Evolutionary conservation across 2,329 filamentous ascomycete genomes (phyloP).

Genomic region (Neoarthrinium moseri): DNA sequence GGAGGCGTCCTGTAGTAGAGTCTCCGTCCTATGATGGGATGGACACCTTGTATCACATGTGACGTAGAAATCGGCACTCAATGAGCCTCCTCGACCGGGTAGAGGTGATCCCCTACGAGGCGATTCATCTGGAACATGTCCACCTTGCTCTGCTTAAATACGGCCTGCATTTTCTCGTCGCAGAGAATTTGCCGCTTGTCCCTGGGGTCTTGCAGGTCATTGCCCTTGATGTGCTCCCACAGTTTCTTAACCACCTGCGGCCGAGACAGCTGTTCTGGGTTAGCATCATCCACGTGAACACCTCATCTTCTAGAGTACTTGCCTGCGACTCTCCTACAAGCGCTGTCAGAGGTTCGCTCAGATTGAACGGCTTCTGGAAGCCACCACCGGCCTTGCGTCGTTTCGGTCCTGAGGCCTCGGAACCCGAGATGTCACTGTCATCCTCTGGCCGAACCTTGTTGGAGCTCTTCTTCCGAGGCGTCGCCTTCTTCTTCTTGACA

Average conservation of each 20-base stretch:
- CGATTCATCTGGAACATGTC: conserved; percentile 99
- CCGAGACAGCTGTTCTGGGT: conserved; percentile 68
- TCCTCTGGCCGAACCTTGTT: conserved; percentile 77
- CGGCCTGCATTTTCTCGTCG: conserved; percentile 85
- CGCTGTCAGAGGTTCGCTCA: conserved; percentile 69
- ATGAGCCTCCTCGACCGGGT: conserved; percentile 71
- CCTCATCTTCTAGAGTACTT: too few relatives aligned
- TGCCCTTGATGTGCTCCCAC: conserved; percentile 90
- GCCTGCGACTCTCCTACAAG: too few relatives aligned
- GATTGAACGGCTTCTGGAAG: conserved; percentile 83
- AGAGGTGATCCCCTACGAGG: conserved; percentile 84
- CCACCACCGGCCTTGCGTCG: conserved; percentile 86
- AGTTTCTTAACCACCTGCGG: conserved; percentile 95
- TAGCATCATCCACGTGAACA: conserved; percentile 3
- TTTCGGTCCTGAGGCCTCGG: conserved; percentile 54
- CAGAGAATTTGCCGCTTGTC: conserved; percentile 93
- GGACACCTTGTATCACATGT: too few relatives aligned
- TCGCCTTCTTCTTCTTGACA: conserved; percentile 62
- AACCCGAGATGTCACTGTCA: conserved; percentile 72
- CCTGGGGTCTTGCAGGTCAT: conserved; percentile 83
- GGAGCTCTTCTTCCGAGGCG: conserved; percentile 69
- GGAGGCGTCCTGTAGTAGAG: too few relatives aligned
- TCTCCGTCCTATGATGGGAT: too few relatives aligned
- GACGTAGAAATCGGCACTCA: too few relatives aligned
- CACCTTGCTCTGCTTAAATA: conserved; percentile 88